phyloP scores from a whole-genome alignment of 2,329 filamentous ascomycete species.

The Fusarium newnesense region DNA sequence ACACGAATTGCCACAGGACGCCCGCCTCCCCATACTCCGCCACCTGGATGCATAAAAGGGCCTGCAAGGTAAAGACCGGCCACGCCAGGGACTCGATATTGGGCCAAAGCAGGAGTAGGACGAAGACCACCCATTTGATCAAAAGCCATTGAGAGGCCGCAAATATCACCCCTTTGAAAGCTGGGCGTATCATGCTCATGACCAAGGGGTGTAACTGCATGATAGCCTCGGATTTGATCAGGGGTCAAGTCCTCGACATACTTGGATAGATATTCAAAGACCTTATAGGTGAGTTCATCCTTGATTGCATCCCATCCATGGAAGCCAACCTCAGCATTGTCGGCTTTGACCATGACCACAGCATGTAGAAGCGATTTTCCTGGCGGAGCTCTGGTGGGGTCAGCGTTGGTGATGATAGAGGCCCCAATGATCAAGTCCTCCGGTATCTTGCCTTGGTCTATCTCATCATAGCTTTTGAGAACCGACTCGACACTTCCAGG shows the following conservation, averaged over 20 bases:
- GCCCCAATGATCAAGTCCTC: neutral
- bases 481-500: neutral
- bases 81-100: neutral
- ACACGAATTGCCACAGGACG: neutral
- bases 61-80: neutral
- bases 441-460: neutral
- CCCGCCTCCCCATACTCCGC: neutral
- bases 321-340: neutral
- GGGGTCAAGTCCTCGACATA: neutral
- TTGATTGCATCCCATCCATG: neutral
- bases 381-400: neutral
- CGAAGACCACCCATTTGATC: neutral
- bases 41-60: neutral
- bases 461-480: neutral
- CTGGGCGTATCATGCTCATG: neutral
- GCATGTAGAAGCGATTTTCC: neutral
- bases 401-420: neutral
- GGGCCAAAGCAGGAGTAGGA: neutral
- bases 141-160: neutral
- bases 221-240: neutral
- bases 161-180: neutral
- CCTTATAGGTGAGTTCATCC: neutral
- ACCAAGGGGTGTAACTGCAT: neutral
- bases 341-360: neutral
- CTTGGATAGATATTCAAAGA: neutral